Base-by-base conservation (phyloP, 1,139 yeast species). In the Yamadazyma diospyri region DNA sequence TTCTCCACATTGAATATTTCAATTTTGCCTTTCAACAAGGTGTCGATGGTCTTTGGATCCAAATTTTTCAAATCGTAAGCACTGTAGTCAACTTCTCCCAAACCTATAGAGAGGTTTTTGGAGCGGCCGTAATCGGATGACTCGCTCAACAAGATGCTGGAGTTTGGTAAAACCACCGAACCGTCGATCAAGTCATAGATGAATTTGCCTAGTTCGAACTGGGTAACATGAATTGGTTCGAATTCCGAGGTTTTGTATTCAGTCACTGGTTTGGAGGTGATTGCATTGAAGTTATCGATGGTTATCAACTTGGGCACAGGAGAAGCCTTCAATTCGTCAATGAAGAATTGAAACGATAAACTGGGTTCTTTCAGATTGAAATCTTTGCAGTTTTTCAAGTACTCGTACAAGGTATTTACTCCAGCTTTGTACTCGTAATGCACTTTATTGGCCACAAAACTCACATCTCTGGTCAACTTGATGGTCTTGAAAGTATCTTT, bases 281-380 rank as follows among this genome's bases (percentile, higher is more conserved):
- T 59, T 1, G 80, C 77, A 40, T 87, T 81, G 50, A 87, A 70
- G 52, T 85, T 80, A 53, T 89, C 97, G 30, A 87, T 65, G 5
- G 94, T 69, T 31, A 87, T 64, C 33, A 79, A 61, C 4, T 87
- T 81, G 1, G 95, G 92, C 25, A 65, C 50, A 6, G 56, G 43
- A 32, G 78, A 73, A 27, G 57, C 55, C 31, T 79, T 39, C 35
- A 69, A 59, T 55, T 82, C 86, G 3, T 66, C 59, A 10, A 83
- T 51, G 19, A 86, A 61, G 33, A 72, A 72, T 37, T 68, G 67
- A 48, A 84, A 75, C 12, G 69, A 66, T 23, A 35, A 31, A 8
- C 62, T 55, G 7, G 71, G 57, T 4, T 57, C 61, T 23, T 46
- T 42, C 41, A 53, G 59, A 27, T 69, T 69, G 38, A 67, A 66